Base-by-base conservation (phyloP, 139 green algal species). In the Bryopsis sp. region DNA sequence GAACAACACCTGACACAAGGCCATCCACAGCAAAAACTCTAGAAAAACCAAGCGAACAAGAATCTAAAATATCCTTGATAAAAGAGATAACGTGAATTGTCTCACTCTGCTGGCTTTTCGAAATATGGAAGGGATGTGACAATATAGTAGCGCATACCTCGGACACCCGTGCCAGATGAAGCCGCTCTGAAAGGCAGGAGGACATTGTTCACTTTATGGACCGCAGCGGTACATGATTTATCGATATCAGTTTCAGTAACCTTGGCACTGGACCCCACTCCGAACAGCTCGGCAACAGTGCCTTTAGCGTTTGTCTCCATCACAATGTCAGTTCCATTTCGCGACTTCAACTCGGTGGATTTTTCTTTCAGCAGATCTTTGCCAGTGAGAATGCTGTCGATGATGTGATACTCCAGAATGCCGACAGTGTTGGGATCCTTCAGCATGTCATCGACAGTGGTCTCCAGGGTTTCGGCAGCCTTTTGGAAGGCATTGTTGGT, bases 131-230 rank as follows among this genome's bases (percentile, higher is more conserved):
- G n/a, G n/a, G n/a, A n/a, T n/a, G n/a, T n/a, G n/a, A n/a, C n/a
- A n/a, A n/a, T n/a, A n/a, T n/a, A n/a, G n/a, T n/a, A n/a, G n/a
- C n/a, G n/a, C n/a, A n/a, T n/a, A n/a, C n/a, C n/a, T n/a, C n/a
- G n/a, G n/a, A n/a, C n/a, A n/a, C n/a, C n/a, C n/a, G n/a, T n/a
- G n/a, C n/a, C n/a, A n/a, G n/a, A n/a, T n/a, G n/a, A 22, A 15
- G 19, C 48, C 8, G 19, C 48, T 34, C 48, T 65, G 28, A 58
- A 58, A 24, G 37, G 35, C 35, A 69, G 62, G 8, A 69, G 26
- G 8, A 69, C 24, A n/a, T n/a, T 5, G 43, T 69, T 36, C 5
- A 67, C 39, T 24, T 67, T 67, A 29, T 69, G 62, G 4, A 69
- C 37, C 6, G 37, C 62, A 34, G 37, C 26, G 28, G 15, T 4